Evolutionary conservation across 768 basidiomycete species (phyloP).

Genomic region (Amanita thiersii): DNA sequence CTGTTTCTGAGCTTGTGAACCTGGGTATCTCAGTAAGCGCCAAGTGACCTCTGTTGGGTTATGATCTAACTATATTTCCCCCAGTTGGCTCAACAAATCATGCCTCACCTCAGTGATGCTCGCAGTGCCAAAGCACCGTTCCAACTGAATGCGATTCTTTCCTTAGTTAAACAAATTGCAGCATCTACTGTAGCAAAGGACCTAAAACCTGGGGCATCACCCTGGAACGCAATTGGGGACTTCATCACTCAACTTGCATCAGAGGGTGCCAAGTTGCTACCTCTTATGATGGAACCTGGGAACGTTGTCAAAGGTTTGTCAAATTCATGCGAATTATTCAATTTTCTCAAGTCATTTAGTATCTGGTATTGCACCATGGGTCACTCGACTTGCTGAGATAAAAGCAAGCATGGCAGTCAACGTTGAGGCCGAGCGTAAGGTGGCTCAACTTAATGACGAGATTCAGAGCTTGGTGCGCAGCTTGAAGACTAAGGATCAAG

Average conservation of each 20-base stretch:
- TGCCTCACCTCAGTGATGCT: slow-evolving; percentile 78
- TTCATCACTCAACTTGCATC: slow-evolving; percentile 62
- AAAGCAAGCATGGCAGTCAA: slow-evolving; percentile 79
- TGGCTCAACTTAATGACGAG: slow-evolving; percentile 81
- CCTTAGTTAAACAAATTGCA: slow-evolving; percentile 68
- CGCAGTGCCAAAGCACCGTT: slow-evolving; percentile 73
- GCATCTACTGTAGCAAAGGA: slow-evolving; percentile 61
- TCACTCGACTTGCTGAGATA: slow-evolving; percentile 72
- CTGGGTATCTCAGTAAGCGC: slow-evolving; percentile 75
- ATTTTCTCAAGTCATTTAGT: slow-evolving; percentile 30
- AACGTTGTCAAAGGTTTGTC: slow-evolving; percentile 70
- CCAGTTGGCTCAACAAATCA: slow-evolving; percentile 84
- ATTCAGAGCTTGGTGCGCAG: slow-evolving; percentile 80
- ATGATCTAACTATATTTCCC: slow-evolving; percentile 2
- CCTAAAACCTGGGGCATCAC: slow-evolving; percentile 52
- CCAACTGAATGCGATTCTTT: slow-evolving; percentile 62
- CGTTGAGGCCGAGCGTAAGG: slow-evolving; percentile 86
- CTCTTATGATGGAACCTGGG: slow-evolving; percentile 65
- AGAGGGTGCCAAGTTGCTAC: slow-evolving; percentile 65
- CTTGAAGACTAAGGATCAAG: slow-evolving; percentile 84
- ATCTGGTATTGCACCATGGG: slow-evolving; percentile 78
- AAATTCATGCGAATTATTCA: background rate
- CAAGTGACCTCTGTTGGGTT: background rate
- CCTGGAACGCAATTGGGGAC: slow-evolving; percentile 73
- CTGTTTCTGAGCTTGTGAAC: slow-evolving; percentile 77